Conservation (phyloP, 768 basidiomycete species). For the Sarcodon aspratus region DNA sequence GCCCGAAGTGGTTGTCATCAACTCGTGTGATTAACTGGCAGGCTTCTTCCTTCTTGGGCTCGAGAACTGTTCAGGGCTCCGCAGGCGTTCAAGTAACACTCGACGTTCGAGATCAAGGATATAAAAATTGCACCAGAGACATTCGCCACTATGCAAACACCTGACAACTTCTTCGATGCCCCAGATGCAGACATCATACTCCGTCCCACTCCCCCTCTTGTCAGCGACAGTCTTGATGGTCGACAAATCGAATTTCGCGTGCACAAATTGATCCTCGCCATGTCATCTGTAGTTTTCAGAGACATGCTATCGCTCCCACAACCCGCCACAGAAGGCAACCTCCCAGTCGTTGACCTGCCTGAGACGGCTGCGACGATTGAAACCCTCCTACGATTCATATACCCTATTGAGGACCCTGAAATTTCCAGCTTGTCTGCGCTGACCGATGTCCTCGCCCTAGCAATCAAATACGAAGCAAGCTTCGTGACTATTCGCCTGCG, state of each 20-base stretch:
- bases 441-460: constrained; percentile 19
- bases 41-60: too few relatives aligned
- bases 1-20: too few relatives aligned
- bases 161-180: constrained; percentile 8
- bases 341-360: not conserved
- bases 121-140: too few relatives aligned
- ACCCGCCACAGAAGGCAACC: constrained; percentile 1
- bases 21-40: too few relatives aligned
- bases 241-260: constrained; percentile 8
- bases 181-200: constrained; percentile 11
- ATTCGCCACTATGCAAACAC: constrained; percentile 1
- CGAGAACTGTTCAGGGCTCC: too few relatives aligned
- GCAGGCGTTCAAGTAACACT: too few relatives aligned
- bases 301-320: constrained; percentile 15
- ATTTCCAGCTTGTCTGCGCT: constrained; percentile 31
- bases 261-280: constrained; percentile 10
- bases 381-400: constrained; percentile 20
- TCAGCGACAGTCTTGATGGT: too few relatives aligned
- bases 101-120: too few relatives aligned
- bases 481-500: not conserved
- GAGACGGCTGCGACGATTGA: constrained; percentile 3
- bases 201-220: constrained; percentile 8
- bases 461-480: not conserved
- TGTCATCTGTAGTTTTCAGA: constrained; percentile 16
- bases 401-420: constrained; percentile 23